Conservation (phyloP, 306 rosid species). For the Vicia sativa region DNA sequence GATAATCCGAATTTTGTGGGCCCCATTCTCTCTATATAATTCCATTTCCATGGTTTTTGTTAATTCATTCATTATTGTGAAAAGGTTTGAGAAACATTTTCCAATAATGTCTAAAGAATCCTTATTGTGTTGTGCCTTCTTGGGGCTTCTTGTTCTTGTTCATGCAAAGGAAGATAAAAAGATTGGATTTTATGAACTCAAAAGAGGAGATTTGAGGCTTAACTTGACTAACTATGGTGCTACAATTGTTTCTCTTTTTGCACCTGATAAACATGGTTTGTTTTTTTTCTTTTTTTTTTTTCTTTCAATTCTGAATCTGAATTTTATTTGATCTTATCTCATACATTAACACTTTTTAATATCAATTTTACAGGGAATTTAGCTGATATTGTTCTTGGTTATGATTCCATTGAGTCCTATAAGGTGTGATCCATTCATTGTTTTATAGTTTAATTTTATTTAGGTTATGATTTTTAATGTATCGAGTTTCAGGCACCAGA, state of each 20-base stretch:
- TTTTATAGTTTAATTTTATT: not conserved
- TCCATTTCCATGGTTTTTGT: not conserved
- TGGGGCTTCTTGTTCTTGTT: conserved; percentile 14
- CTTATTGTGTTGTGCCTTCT: not conserved
- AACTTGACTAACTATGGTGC: conserved; percentile 50
- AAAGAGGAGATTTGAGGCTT: conserved; percentile 32
- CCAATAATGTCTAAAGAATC: conserved; percentile 31
- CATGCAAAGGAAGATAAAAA: conserved; percentile 8
- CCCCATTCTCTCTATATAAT: not conserved
- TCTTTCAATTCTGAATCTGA: not conserved
- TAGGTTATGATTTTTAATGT: not conserved
- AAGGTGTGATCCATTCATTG: conserved; percentile 34
- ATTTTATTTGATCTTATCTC: not conserved
- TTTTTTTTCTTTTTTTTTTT: not conserved
- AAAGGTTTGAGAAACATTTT: not conserved
- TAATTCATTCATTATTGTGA: not conserved
- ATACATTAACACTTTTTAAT: not conserved
- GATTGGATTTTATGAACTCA: conserved; percentile 40
- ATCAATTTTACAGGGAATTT: conserved; percentile 34
- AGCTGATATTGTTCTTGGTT: conserved; percentile 51
- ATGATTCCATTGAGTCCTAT: conserved; percentile 35
- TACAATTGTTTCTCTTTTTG: conserved; percentile 29
- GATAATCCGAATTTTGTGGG: not conserved
- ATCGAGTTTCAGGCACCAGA: no score
- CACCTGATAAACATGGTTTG: conserved; percentile 48